phyloP scores from a whole-genome alignment of 345 rosid genomes.

The Arabidopsis thaliana region DNA sequence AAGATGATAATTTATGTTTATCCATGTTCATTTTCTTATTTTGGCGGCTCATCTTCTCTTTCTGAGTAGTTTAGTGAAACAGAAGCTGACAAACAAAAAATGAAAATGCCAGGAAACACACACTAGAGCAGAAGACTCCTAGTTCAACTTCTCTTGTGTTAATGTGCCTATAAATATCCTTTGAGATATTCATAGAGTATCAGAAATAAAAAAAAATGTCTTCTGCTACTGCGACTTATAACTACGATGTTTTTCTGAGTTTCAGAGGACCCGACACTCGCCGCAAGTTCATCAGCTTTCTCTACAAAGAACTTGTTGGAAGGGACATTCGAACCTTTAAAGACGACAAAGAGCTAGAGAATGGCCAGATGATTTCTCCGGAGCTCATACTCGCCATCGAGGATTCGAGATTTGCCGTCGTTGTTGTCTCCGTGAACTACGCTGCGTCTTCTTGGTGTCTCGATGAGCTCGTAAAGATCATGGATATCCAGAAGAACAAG shows the following conservation, averaged over 20 bases:
- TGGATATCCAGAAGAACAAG: constrained; percentile 3
- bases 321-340: constrained; percentile 30
- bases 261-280: constrained; percentile 49
- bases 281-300: constrained; percentile 29
- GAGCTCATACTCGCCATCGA: constrained; percentile 39
- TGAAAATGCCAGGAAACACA: not conserved
- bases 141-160: not conserved
- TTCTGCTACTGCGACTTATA: not conserved
- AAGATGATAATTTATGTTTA: not conserved
- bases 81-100: not conserved
- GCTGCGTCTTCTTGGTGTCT: constrained; percentile 45
- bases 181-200: not conserved
- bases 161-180: not conserved
- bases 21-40: not conserved
- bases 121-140: not conserved
- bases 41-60: not conserved
- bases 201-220: constrained; percentile 10
- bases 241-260: constrained; percentile 40
- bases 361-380: constrained; percentile 30
- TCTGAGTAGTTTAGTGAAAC: not conserved
- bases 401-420: constrained; percentile 33
- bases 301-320: constrained; percentile 24
- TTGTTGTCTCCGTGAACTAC: constrained; percentile 36
- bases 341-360: constrained; percentile 36
- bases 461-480: constrained; percentile 36